A percentile compares a stretch with the other conserved stretches of the same genome.
phyloP scores from a whole-genome alignment of 768 basidiomycete genomes.

The Holtermannia corniformis region DNA sequence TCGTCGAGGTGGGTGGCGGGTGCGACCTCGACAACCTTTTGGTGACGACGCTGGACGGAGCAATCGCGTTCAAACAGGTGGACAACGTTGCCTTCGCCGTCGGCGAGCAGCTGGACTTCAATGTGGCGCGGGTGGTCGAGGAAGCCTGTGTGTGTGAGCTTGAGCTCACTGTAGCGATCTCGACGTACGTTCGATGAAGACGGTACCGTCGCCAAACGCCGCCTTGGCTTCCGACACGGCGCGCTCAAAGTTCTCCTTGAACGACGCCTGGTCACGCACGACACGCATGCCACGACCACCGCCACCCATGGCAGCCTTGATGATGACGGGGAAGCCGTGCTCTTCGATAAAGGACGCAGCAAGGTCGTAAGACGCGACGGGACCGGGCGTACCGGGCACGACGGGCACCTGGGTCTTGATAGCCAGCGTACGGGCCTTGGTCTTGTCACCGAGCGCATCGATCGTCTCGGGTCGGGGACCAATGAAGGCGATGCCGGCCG shows the following conservation, averaged over 20 bases:
- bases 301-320: conserved; percentile 99
- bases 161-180: neutral
- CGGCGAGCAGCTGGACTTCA: conserved; percentile 91
- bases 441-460: conserved; percentile 96
- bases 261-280: conserved; percentile 84
- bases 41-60: conserved; percentile 94
- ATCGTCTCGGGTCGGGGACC: conserved; percentile 94
- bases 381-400: conserved; percentile 95
- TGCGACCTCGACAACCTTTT: conserved; percentile 98
- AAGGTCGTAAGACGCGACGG: conserved; percentile 67
- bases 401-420: conserved; percentile 87
- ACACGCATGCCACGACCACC: conserved; percentile 99
- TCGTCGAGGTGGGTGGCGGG: conserved; percentile 91
- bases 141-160: conserved; percentile 22
- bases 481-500: conserved; percentile 92
- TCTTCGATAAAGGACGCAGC: conserved; percentile 86
- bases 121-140: conserved; percentile 95
- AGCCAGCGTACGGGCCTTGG: conserved; percentile 74
- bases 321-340: conserved; percentile 96
- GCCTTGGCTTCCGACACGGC: conserved; percentile 91
- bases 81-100: conserved; percentile 83
- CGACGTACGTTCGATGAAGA: conserved; percentile 80
- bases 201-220: conserved; percentile 96
- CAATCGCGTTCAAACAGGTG: conserved; percentile 99
- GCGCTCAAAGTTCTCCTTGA: conserved; percentile 77